These are phyloP conservation scores for Kwoniella sp. DNA, from an alignment of 768 basidiomycete species.

Conservation along the genomic window DNA sequence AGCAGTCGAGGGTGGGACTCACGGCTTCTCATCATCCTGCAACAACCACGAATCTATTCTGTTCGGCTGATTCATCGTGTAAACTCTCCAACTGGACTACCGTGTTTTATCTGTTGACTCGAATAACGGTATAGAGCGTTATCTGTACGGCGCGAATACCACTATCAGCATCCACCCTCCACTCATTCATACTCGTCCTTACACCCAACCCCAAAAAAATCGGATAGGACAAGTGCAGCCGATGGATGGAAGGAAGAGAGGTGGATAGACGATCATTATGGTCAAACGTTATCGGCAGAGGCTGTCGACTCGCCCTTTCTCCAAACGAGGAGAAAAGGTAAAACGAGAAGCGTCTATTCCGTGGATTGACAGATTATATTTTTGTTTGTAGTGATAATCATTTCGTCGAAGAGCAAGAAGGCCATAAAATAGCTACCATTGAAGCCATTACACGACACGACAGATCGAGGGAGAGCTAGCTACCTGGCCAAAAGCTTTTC, in stretches of 20 bases:
- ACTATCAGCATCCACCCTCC: too few species aligned
- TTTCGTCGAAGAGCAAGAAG: conserved; percentile 20
- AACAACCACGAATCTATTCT: conserved; percentile 88
- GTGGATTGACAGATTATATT: conserved; percentile 65
- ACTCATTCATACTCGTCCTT: too few species aligned
- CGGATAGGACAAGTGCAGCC: too few species aligned
- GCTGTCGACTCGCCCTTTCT: conserved; percentile 24
- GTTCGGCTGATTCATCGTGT: conserved; percentile 82
- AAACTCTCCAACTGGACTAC: not conserved
- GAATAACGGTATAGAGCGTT: too few species aligned
- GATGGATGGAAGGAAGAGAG: too few species aligned
- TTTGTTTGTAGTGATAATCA: conserved; percentile 37
- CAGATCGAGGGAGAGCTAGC: not conserved
- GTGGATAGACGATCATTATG: conserved; percentile 22
- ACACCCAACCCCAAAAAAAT: too few species aligned
- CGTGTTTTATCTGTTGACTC: too few species aligned
- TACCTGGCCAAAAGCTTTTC: too few species aligned
- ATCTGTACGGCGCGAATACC: too few species aligned
- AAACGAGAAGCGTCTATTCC: conserved; percentile 53
- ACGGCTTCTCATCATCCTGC: conserved; percentile 92
- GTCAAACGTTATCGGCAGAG: conserved; percentile 35
- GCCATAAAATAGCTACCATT: too few species aligned
- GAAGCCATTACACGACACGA: too few species aligned
- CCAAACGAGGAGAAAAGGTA: not conserved
- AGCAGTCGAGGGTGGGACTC: conserved; percentile 59